phyloP scores from a whole-genome alignment of 306 rosid species.

The Pachyrhizus erosus region DNA sequence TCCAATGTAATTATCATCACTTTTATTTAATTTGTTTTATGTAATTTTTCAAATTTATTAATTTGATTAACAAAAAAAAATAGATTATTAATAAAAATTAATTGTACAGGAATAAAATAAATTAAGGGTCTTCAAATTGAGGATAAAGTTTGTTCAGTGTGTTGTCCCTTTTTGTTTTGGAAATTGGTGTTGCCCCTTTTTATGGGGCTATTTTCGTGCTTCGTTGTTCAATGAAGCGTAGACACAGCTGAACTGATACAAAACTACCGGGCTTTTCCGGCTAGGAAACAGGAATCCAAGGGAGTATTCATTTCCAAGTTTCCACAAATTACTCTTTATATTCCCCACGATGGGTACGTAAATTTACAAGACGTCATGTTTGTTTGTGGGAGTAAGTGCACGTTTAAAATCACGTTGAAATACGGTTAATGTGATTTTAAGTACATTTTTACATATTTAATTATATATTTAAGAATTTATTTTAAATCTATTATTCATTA shows the following conservation, averaged over 20 bases:
- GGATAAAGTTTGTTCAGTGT: neutral
- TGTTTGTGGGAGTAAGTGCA: no score
- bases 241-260: neutral
- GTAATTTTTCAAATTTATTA: neutral
- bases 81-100: neutral
- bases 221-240: conserved; percentile 1
- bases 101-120: no score
- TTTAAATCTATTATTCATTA: no score
- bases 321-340: neutral
- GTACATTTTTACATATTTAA: no score
- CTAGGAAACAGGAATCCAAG: conserved; percentile 28
- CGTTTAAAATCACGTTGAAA: no score
- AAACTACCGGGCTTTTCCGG: neutral
- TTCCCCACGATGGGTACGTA: neutral
- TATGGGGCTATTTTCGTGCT: neutral
- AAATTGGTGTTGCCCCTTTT: neutral
- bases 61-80: neutral
- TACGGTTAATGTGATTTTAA: no score
- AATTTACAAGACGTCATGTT: no score
- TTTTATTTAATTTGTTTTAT: neutral
- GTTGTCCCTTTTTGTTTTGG: neutral
- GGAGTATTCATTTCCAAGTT: neutral
- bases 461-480: no score
- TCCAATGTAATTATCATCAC: neutral
- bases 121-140: no score